phyloP scores from a whole-genome alignment of 345 rosid genomes.

The Excoecaria agallocha region DNA sequence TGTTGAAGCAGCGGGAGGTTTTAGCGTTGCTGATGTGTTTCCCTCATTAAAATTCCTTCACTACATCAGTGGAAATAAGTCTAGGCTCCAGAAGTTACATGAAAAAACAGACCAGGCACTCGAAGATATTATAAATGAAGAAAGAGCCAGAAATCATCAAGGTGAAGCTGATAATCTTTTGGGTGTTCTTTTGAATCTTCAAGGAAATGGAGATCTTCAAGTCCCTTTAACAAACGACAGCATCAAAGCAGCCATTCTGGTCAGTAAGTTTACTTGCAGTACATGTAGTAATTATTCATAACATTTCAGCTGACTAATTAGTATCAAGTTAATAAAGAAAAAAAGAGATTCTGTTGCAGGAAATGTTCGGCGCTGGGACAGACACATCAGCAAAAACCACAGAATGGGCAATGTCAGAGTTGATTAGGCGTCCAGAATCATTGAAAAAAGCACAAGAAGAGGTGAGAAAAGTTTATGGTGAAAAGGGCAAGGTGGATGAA shows the following conservation, averaged over 20 bases:
- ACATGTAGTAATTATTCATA: not conserved
- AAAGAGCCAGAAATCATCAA: not conserved
- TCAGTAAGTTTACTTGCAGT: not conserved
- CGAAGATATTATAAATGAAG: constrained; percentile 12
- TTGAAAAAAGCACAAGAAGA: constrained; percentile 28
- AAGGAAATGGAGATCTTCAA: constrained; percentile 7
- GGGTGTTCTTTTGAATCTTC: constrained; percentile 19
- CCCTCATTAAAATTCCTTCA: constrained; percentile 9
- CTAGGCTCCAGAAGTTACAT: not conserved
- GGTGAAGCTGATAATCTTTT: not conserved
- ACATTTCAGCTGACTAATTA: too few species aligned
- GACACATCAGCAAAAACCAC: not conserved
- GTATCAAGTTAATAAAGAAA: too few species aligned
- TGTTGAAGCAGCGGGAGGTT: constrained; percentile 11
- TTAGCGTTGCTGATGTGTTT: constrained; percentile 23
- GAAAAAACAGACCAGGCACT: not conserved
- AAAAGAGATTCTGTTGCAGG: not conserved
- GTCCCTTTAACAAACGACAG: not conserved
- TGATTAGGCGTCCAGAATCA: constrained; percentile 23
- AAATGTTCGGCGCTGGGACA: not conserved
- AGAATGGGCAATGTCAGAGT: constrained; percentile 10
- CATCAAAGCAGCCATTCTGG: constrained; percentile 23
- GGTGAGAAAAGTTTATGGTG: constrained; percentile 17
- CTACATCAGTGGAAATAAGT: not conserved
- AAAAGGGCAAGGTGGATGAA: constrained; percentile 21